Percentiles rank a stretch among this genome's conserved stretches.
These are phyloP conservation scores for Huntiella abstrusa DNA, from an alignment of 2,329 filamentous ascomycete species.

Conservation along the genomic window DNA sequence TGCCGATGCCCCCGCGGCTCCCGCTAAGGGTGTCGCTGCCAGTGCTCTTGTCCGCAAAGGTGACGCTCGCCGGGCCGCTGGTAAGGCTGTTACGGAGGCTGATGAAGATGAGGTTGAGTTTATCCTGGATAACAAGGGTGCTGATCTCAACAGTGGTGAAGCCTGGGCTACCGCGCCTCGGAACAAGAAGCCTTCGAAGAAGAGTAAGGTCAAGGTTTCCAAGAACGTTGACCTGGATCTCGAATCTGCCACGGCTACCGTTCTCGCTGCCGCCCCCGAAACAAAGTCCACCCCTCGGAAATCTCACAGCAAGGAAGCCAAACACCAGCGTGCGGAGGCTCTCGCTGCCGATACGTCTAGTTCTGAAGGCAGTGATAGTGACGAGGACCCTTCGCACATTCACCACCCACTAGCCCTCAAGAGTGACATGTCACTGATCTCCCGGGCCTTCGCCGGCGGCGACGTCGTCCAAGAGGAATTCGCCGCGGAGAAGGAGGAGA, in stretches of 20 bases:
- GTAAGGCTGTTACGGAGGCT: slow-evolving; percentile 8
- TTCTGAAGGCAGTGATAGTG: background rate
- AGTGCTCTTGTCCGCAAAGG: slow-evolving; percentile 8
- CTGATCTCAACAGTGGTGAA: slow-evolving; percentile 5
- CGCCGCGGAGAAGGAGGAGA: slow-evolving; percentile 55
- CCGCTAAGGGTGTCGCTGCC: background rate
- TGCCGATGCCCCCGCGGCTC: background rate
- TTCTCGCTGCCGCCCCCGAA: slow-evolving; percentile 4
- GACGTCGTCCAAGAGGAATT: slow-evolving; percentile 72
- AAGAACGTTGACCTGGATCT: slow-evolving; percentile 9
- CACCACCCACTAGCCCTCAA: slow-evolving; percentile 34
- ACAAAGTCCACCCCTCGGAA: background rate
- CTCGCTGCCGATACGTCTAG: slow-evolving; percentile 7
- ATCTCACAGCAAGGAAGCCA: background rate
- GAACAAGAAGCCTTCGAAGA: slow-evolving; percentile 17
- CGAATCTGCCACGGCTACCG: slow-evolving; percentile 5
- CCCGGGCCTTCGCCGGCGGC: slow-evolving; percentile 72
- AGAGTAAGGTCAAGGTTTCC: slow-evolving; percentile 12
- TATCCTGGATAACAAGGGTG: slow-evolving; percentile 12
- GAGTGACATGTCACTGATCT: slow-evolving; percentile 46
- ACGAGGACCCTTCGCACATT: slow-evolving; percentile 14
- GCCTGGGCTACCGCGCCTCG: slow-evolving; percentile 12
- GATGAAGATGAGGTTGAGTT: slow-evolving; percentile 15
- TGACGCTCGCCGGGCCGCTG: slow-evolving; percentile 14
- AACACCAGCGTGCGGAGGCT: background rate